These are phyloP conservation scores for Populus hybrid DNA, from an alignment of 441 rosid species.

Conservation along the genomic window DNA sequence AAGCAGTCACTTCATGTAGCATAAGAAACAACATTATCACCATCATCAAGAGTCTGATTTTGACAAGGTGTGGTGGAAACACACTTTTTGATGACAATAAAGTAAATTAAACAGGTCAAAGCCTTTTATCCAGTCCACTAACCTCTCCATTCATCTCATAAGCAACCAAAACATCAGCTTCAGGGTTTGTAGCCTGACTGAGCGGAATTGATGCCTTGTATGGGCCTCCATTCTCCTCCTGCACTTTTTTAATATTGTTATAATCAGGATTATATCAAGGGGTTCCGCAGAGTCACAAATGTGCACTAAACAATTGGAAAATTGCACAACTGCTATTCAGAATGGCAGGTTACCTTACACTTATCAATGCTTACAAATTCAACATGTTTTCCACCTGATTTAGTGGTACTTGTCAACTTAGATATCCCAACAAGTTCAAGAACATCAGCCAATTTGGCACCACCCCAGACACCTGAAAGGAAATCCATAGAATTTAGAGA, in stretches of 20 bases:
- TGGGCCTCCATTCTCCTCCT: slow-evolving; percentile 99
- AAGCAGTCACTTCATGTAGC: background rate
- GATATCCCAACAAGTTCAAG: slow-evolving; percentile 82
- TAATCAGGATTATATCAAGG: background rate
- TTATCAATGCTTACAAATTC: slow-evolving; percentile 94
- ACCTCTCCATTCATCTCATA: slow-evolving; percentile 99
- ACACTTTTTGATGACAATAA: background rate
- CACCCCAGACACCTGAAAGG: slow-evolving; percentile 81
- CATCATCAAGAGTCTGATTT: background rate
- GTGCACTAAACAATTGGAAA: slow-evolving; percentile 5
- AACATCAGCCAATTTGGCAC: slow-evolving; percentile 83
- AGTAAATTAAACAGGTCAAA: background rate
- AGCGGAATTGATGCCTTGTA: slow-evolving; percentile 95
- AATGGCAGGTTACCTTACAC: slow-evolving; percentile 64
- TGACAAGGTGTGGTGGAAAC: slow-evolving; percentile 1
- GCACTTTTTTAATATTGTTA: slow-evolving; percentile 11
- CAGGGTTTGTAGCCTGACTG: slow-evolving; percentile 87
- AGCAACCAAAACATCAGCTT: slow-evolving; percentile 93
- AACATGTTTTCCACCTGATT: slow-evolving; percentile 79
- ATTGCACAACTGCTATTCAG: slow-evolving; percentile 10
- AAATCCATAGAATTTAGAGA: slow-evolving; percentile 17
- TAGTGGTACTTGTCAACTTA: slow-evolving; percentile 51
- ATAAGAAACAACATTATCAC: background rate
- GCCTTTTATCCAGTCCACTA: slow-evolving; percentile 13
- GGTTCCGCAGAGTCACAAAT: background rate